These are phyloP conservation scores for Neurospora terricola DNA, from an alignment of 495 filamentous ascomycete genomes.

Conservation along the genomic window DNA sequence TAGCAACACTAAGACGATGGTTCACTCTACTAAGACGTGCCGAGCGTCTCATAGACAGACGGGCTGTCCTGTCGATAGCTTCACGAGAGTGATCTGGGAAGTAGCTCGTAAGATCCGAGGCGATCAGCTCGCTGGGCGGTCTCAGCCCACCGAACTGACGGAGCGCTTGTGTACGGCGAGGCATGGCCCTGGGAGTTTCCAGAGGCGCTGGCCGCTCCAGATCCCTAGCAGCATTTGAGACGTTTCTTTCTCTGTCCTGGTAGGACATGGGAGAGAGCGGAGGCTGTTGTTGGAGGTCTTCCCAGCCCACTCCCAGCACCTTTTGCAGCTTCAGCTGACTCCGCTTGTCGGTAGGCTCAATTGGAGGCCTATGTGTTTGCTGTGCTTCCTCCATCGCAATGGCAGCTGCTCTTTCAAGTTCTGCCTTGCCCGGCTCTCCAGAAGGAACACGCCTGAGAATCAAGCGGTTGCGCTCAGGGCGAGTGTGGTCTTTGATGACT, in stretches of 20 bases:
- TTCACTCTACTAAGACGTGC: constrained; percentile 82
- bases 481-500: constrained; percentile 61
- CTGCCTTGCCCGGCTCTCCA: constrained; percentile 71
- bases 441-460: constrained; percentile 83
- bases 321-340: constrained; percentile 70
- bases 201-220: constrained; percentile 48
- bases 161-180: constrained; percentile 49
- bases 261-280: constrained; percentile 69
- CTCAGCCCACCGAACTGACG: constrained; percentile 76
- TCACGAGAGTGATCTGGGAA: constrained; percentile 92
- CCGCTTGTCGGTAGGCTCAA: constrained; percentile 55
- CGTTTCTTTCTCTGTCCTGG: constrained; percentile 53
- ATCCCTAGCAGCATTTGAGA: constrained; percentile 49
- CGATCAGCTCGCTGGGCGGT: constrained; percentile 94
- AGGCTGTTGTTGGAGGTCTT: constrained; percentile 57
- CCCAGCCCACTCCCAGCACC: constrained; percentile 74
- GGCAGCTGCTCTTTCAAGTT: constrained; percentile 69
- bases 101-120: constrained; percentile 87
- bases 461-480: constrained; percentile 77
- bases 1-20: constrained; percentile 84
- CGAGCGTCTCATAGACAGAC: constrained; percentile 82
- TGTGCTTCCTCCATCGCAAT: constrained; percentile 74
- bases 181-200: constrained; percentile 35
- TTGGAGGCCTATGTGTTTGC: constrained; percentile 57
- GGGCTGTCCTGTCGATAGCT: constrained; percentile 87